phyloP scores from a whole-genome alignment of 345 rosid genomes.

The Mercurialis annua region DNA sequence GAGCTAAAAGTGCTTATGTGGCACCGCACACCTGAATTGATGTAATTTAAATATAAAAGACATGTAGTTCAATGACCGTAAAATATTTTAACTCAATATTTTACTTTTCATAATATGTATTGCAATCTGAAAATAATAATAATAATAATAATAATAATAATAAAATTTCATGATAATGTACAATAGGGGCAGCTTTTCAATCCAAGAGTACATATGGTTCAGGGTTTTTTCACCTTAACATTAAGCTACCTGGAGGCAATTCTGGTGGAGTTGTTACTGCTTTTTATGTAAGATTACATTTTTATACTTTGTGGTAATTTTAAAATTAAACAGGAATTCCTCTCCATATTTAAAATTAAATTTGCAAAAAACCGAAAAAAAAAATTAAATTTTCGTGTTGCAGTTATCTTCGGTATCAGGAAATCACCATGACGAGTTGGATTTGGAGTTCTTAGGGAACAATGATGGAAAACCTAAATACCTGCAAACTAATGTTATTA shows the following conservation, averaged over 20 bases:
- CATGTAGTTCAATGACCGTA: no score
- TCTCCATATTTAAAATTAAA: no score
- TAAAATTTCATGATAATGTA: no score
- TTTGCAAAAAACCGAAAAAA: no score
- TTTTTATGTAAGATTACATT: slow-evolving; percentile 18
- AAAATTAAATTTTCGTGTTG: no score
- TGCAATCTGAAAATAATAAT: neutral
- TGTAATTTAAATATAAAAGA: no score
- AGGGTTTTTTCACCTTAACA: slow-evolving; percentile 16
- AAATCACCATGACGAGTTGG: slow-evolving; percentile 15
- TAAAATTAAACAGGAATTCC: neutral
- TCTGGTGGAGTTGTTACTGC: slow-evolving; percentile 25
- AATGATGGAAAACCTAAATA: neutral
- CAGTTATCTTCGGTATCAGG: slow-evolving; percentile 6
- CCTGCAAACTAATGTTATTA: slow-evolving; percentile 18
- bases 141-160: no score
- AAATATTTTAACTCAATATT: no score
- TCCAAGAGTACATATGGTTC: slow-evolving; percentile 12
- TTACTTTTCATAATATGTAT: no score
- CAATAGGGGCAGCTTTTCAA: slow-evolving; percentile 15
- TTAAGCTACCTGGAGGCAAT: slow-evolving; percentile 8
- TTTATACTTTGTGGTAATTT: no score
- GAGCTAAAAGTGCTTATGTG: no score
- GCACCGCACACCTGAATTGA: no score
- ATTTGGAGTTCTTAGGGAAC: slow-evolving; percentile 23